Evolutionary conservation across 306 rosid genomes (phyloP).

Genomic region (Potentilla sterilis): DNA sequence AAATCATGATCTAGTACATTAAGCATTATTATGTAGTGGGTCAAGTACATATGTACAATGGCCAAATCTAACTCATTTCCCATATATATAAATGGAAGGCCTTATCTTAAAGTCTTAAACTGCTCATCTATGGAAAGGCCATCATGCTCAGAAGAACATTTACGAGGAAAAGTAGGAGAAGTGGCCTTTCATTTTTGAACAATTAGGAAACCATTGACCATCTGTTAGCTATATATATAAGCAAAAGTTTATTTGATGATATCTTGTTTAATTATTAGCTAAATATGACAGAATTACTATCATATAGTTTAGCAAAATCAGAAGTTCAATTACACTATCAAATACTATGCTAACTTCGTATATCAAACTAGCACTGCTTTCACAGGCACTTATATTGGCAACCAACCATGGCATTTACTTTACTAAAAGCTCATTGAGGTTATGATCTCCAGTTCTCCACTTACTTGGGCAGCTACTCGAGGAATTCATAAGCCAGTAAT

Average conservation of each 20-base stretch:
- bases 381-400: background rate
- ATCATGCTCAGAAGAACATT: background rate
- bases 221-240: background rate
- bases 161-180: background rate
- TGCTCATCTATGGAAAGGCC: conserved; percentile 5
- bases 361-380: background rate
- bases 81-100: background rate
- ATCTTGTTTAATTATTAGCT: too few species aligned
- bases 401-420: background rate
- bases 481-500: conserved; percentile 18
- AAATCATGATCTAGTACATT: conserved; percentile 14
- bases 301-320: background rate
- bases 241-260: too few species aligned
- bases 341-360: background rate
- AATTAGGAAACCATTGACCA: background rate
- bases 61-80: background rate
- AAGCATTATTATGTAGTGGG: conserved; percentile 4
- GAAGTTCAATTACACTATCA: too few species aligned
- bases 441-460: background rate
- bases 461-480: conserved; percentile 18
- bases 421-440: background rate
- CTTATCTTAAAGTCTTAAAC: background rate
- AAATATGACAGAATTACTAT: too few species aligned
- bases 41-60: conserved; percentile 8
- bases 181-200: background rate